A percentile compares a stretch with the other conserved stretches of the same genome.
These are phyloP conservation scores for Zasmidium citrigriseum DNA, from an alignment of 2,329 filamentous ascomycete genomes.

Conservation along the genomic window DNA sequence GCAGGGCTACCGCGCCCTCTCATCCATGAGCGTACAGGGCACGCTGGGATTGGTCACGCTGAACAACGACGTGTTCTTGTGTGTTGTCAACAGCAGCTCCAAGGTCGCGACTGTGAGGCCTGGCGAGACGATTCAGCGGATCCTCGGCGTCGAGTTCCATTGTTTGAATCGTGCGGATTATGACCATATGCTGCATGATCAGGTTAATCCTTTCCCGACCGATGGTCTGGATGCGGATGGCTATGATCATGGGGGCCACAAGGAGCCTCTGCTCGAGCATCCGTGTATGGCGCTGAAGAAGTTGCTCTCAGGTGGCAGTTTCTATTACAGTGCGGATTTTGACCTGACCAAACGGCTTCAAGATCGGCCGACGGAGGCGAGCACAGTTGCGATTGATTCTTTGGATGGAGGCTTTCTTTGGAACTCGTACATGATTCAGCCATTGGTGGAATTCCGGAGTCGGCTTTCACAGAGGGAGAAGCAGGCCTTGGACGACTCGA, in stretches of 20 bases:
- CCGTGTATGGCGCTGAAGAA: constrained; percentile 90
- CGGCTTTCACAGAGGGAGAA: constrained; percentile 75
- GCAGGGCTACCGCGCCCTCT: constrained; percentile 74
- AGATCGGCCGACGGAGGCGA: constrained; percentile 61
- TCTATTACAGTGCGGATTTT: constrained; percentile 99
- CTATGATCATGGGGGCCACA: constrained; percentile 55
- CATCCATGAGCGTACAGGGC: constrained; percentile 73
- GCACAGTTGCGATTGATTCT: constrained; percentile 85
- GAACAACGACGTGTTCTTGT: constrained; percentile 82
- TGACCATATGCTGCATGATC: constrained; percentile 69
- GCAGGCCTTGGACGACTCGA: constrained; percentile 77
- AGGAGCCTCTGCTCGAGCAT: constrained; percentile 75
- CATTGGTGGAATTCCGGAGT: constrained; percentile 84
- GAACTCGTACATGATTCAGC: constrained; percentile 98
- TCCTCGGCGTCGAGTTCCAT: constrained; percentile 84
- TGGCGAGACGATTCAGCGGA: constrained; percentile 86
- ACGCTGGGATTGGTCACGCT: constrained; percentile 87
- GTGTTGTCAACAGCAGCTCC: constrained; percentile 78
- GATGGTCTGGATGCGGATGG: constrained; percentile 58
- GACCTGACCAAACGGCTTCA: constrained; percentile 92
- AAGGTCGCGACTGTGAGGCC: constrained; percentile 81
- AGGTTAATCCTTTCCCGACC: constrained; percentile 57
- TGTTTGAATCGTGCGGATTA: constrained; percentile 86
- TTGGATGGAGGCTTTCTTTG: constrained; percentile 91
- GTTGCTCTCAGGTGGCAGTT: constrained; percentile 86